Percentiles rank a stretch among this genome's conserved stretches.
Evolutionary conservation across 2,329 filamentous ascomycete genomes (phyloP).

Genomic region (Cladophialophora yegresii): DNA sequence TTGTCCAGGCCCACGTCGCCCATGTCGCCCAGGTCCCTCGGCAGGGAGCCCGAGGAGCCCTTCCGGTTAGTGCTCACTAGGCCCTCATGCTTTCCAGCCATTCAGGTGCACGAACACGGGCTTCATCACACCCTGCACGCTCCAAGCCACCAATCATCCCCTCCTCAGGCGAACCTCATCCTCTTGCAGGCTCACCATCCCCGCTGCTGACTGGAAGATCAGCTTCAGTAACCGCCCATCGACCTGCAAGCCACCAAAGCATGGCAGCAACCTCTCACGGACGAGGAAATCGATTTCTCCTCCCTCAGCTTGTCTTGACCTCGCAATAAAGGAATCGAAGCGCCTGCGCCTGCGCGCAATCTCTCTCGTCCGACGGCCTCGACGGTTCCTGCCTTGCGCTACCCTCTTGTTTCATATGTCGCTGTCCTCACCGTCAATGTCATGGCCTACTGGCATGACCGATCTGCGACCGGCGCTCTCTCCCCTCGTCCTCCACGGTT

Average conservation of each 20-base stretch:
- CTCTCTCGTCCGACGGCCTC: constrained; percentile 12
- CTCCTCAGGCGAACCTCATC: constrained; percentile 1
- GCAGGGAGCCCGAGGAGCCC: background rate
- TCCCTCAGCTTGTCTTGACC: constrained; percentile 17
- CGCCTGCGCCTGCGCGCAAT: constrained; percentile 12
- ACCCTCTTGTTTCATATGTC: constrained; percentile 31
- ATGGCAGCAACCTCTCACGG: constrained; percentile 11
- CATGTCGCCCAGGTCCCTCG: background rate
- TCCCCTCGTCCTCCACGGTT: constrained; percentile 4
- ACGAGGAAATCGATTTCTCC: constrained; percentile 2
- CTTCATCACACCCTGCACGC: constrained; percentile 25
- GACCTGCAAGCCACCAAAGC: constrained; percentile 22
- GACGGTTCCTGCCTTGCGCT: constrained; percentile 13
- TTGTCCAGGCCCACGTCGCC: background rate
- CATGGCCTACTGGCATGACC: constrained; percentile 35
- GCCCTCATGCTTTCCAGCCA: constrained; percentile 14
- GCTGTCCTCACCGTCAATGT: constrained; percentile 30
- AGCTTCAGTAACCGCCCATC: constrained; percentile 29
- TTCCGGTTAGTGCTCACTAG: constrained; percentile 15
- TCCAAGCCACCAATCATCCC: constrained; percentile 23
- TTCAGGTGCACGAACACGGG: constrained; percentile 11
- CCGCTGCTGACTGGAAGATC: constrained; percentile 29
- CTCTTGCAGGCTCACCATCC: constrained; percentile 9
- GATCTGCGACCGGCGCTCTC: constrained; percentile 27
- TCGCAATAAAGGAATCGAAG: constrained; percentile 16